Percentiles rank a stretch among this genome's conserved stretches.
Evolutionary conservation across 2,329 filamentous ascomycete genomes (phyloP).

Genomic region (Podosphaera aphanis): DNA sequence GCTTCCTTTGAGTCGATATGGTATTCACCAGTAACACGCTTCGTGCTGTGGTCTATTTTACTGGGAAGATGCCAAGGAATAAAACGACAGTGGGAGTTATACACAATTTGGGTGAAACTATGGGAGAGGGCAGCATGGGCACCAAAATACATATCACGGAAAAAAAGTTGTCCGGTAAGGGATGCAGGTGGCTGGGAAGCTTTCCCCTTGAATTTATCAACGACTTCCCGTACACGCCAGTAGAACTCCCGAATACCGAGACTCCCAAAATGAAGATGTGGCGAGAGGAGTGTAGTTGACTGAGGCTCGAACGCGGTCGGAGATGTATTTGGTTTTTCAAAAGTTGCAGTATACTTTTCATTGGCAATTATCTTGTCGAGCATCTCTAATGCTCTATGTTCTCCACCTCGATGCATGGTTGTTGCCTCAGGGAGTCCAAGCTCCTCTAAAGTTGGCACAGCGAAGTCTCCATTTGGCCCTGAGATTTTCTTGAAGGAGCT

Average conservation of each 20-base stretch:
- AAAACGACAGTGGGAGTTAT: conserved; percentile 46
- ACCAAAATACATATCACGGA: conserved; percentile 67
- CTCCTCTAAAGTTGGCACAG: conserved; percentile 46
- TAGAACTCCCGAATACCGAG: conserved; percentile 50
- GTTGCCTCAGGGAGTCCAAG: conserved; percentile 46
- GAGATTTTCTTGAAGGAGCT: conserved; percentile 35
- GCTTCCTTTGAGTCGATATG: conserved; percentile 37
- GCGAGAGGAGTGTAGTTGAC: conserved; percentile 49
- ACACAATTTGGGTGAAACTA: conserved; percentile 37
- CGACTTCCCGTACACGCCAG: conserved; percentile 41
- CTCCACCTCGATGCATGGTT: conserved; percentile 47
- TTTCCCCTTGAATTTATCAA: conserved; percentile 28
- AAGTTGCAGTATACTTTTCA: conserved; percentile 44
- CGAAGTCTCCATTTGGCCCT: conserved; percentile 45
- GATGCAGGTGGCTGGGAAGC: conserved; percentile 37
- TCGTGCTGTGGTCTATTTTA: conserved; percentile 21
- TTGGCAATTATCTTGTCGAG: conserved; percentile 36
- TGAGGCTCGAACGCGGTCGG: conserved; percentile 52
- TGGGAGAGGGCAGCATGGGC: conserved; percentile 46
- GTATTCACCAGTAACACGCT: conserved; percentile 33
- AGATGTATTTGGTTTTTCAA: conserved; percentile 53
- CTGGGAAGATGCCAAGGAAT: conserved; percentile 58
- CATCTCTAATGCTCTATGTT: conserved; percentile 34
- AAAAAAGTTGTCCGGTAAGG: conserved; percentile 48
- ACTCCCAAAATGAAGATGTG: conserved; percentile 51